Percentiles rank a stretch among this genome's conserved stretches.
Evolutionary conservation across 805 yeast species (phyloP).

Genomic region (Candida xyloterini): DNA sequence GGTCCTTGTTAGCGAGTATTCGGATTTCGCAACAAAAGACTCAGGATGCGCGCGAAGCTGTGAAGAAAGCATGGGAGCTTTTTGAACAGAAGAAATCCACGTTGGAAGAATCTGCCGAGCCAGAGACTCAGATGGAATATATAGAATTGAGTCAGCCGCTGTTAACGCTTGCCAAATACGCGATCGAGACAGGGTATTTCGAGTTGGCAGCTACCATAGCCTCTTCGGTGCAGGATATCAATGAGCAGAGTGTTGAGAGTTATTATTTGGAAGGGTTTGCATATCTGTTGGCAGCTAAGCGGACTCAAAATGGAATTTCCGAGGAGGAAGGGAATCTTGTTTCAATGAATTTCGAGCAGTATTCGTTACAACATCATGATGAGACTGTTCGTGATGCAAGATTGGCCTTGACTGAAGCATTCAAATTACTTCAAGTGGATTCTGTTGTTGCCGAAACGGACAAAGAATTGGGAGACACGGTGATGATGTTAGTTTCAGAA

Average conservation of each 20-base stretch:
- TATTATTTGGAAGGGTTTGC: slow-evolving; percentile 83
- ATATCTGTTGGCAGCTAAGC: slow-evolving; percentile 47
- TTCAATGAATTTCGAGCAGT: slow-evolving; percentile 42
- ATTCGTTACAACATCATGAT: slow-evolving; percentile 30
- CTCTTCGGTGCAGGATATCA: slow-evolving; percentile 64
- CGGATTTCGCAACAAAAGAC: slow-evolving; percentile 80
- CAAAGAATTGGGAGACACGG: slow-evolving; percentile 56
- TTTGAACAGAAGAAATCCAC: slow-evolving; percentile 50
- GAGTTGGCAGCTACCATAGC: slow-evolving; percentile 69
- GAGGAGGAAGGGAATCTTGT: slow-evolving; percentile 19
- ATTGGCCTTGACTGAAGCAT: slow-evolving; percentile 38
- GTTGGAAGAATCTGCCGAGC: slow-evolving; percentile 39
- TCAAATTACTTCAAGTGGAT: slow-evolving; percentile 37
- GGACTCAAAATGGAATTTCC: slow-evolving; percentile 26
- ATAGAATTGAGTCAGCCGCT: slow-evolving; percentile 72
- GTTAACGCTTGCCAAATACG: slow-evolving; percentile 65
- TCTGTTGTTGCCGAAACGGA: slow-evolving; percentile 42
- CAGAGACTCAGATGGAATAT: slow-evolving; percentile 50
- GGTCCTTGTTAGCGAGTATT: slow-evolving; percentile 80
- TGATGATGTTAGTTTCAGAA: slow-evolving; percentile 45
- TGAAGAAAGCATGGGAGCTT: slow-evolving; percentile 68
- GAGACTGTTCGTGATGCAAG: slow-evolving; percentile 40
- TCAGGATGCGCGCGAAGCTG: slow-evolving; percentile 69
- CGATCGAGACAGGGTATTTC: slow-evolving; percentile 72
- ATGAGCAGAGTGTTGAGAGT: slow-evolving; percentile 80